Evolutionary conservation across 176 grass and related monocot species (phyloP).

Genomic region (Eremochloa ophiuroides): DNA sequence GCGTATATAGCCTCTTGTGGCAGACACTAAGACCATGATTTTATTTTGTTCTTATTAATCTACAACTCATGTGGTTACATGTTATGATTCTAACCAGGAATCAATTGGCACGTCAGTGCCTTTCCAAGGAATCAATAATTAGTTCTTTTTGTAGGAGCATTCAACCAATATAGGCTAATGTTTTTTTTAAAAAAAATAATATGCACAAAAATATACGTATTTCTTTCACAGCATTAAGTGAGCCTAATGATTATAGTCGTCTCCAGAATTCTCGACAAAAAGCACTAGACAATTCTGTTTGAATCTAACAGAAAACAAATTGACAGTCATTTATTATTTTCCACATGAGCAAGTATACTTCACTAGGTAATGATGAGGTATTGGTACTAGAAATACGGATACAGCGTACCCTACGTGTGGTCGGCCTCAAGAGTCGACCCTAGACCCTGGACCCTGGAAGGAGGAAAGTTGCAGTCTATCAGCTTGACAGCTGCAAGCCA

Average conservation of each 20-base stretch:
- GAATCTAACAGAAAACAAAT: conserved; percentile 20
- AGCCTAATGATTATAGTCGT: conserved; percentile 1
- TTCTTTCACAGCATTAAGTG: conserved; percentile 4
- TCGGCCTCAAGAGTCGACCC: conserved; percentile 9
- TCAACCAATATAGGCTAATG: too few relatives aligned
- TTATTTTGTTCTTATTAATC: too few relatives aligned
- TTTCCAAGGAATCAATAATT: neutral
- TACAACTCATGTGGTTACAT: too few relatives aligned
- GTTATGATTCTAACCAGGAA: neutral
- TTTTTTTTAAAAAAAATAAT: too few relatives aligned
- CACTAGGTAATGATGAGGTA: conserved; percentile 29
- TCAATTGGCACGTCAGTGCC: neutral
- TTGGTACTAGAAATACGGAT: conserved; percentile 33
- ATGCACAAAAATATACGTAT: neutral
- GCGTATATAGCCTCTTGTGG: neutral
- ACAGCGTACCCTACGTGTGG: conserved; percentile 12
- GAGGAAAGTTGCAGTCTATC: conserved; percentile 28
- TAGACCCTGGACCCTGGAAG: conserved; percentile 18
- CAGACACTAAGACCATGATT: neutral
- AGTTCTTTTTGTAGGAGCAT: neutral
- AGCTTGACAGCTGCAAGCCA: conserved; percentile 51
- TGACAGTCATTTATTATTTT: neutral
- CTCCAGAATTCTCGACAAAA: conserved; percentile 16
- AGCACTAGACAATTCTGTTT: neutral
- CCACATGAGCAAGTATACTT: conserved; percentile 13